phyloP scores from a whole-genome alignment of 768 basidiomycete genomes.

The Galerina marginata region DNA sequence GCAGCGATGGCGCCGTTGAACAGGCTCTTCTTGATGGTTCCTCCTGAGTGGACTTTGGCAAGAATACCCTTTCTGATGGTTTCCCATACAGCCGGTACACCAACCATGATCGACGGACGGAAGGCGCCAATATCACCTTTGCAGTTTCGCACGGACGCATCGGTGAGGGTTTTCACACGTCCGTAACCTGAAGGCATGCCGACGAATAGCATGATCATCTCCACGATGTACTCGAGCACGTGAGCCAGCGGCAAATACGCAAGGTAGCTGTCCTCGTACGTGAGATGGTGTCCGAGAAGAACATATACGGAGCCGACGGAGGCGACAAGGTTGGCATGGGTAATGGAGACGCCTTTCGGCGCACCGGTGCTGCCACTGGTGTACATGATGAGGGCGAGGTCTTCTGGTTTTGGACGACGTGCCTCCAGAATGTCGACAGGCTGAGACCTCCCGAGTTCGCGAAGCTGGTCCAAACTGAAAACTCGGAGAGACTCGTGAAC shows the following conservation, averaged over 20 bases:
- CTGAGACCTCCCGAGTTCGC: slow-evolving; percentile 64
- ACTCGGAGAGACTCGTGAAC: slow-evolving; percentile 66
- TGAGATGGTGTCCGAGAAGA: slow-evolving; percentile 72
- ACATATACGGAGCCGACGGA: slow-evolving; percentile 82
- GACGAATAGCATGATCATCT: slow-evolving; percentile 73
- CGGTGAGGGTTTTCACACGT: slow-evolving; percentile 94
- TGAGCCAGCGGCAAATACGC: slow-evolving; percentile 95
- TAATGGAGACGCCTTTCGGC: slow-evolving; percentile 93
- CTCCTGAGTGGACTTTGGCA: slow-evolving; percentile 73
- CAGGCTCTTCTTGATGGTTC: slow-evolving; percentile 69
- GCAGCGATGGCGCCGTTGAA: slow-evolving; percentile 81
- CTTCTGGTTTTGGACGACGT: slow-evolving; percentile 48
- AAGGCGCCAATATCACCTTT: slow-evolving; percentile 87
- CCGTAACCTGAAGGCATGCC: slow-evolving; percentile 90
- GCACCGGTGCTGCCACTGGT: slow-evolving; percentile 91
- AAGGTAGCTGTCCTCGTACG: slow-evolving; percentile 69
- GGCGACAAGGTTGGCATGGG: slow-evolving; percentile 85
- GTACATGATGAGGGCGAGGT: slow-evolving; percentile 63
- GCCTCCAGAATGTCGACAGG: slow-evolving; percentile 55
- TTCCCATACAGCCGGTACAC: slow-evolving; percentile 98
- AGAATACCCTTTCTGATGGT: slow-evolving; percentile 95
- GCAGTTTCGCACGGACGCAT: slow-evolving; percentile 85
- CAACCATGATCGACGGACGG: slow-evolving; percentile 88
- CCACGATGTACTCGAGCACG: slow-evolving; percentile 95
- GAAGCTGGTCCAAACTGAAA: slow-evolving; percentile 71